Evolutionary conservation across 495 filamentous ascomycete species (phyloP).

Genomic region (Penicillium argentinense): DNA sequence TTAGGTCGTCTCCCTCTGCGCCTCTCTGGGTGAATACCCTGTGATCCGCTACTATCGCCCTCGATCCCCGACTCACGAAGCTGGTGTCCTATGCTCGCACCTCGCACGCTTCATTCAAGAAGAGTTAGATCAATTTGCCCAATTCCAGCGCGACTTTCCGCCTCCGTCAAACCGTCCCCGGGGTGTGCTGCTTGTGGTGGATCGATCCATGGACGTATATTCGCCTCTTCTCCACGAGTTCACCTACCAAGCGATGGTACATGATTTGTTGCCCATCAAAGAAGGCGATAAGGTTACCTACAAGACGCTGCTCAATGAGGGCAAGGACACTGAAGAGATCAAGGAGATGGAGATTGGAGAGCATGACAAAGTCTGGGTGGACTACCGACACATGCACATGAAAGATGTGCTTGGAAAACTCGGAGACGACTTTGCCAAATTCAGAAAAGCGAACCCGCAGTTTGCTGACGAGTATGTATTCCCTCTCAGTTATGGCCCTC

Average conservation of each 20-base stretch:
- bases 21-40: conserved; percentile 82
- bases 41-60: conserved; percentile 88
- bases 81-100: conserved; percentile 78
- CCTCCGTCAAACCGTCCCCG: conserved; percentile 76
- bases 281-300: conserved; percentile 88
- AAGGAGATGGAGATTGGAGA: conserved; percentile 92
- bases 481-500: neutral
- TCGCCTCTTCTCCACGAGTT: conserved; percentile 92
- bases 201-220: conserved; percentile 88
- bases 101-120: conserved; percentile 90
- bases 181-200: conserved; percentile 81
- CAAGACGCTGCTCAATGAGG: conserved; percentile 73
- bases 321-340: conserved; percentile 60
- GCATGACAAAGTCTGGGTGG: conserved; percentile 89
- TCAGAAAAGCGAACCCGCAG: conserved; percentile 89
- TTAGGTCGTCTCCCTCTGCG: conserved; percentile 80
- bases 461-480: conserved; percentile 68
- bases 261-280: conserved; percentile 83
- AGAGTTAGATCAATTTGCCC: conserved; percentile 81
- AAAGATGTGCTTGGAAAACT: conserved; percentile 94
- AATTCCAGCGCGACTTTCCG: conserved; percentile 80
- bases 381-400: conserved; percentile 94
- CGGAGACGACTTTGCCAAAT: conserved; percentile 88
- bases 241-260: conserved; percentile 97
- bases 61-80: conserved; percentile 74